Evolutionary conservation across 139 green algal species (phyloP).

Genomic region (Pleodorina starrii): DNA sequence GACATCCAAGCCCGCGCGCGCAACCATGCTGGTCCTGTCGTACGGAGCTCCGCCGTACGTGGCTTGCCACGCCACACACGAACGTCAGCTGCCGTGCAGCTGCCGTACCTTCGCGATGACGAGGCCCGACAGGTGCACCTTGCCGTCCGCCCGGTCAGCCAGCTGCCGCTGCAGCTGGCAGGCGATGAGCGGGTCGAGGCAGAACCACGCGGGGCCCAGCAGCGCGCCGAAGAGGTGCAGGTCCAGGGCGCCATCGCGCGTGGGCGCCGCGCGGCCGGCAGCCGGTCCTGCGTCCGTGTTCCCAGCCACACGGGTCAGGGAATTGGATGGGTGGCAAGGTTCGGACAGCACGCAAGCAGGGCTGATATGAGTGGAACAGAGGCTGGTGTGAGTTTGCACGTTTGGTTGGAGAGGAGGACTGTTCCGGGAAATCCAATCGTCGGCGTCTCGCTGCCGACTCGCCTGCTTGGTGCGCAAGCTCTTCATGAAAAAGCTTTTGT

Average conservation of each 20-base stretch:
- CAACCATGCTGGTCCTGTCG: too few relatives aligned
- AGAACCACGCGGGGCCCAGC: neutral
- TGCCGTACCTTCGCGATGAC: slow-evolving; percentile 40
- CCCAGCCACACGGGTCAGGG: too few relatives aligned
- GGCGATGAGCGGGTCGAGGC: neutral
- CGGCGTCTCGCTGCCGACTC: neutral
- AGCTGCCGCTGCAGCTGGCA: neutral
- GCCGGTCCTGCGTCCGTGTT: neutral
- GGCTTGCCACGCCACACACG: too few relatives aligned
- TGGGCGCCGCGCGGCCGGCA: neutral
- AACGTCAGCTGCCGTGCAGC: too few relatives aligned
- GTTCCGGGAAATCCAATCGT: neutral
- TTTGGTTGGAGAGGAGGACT: too few relatives aligned
- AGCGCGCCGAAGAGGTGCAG: neutral
- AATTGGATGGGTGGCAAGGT: too few relatives aligned
- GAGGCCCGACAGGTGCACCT: slow-evolving; percentile 17
- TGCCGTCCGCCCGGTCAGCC: neutral
- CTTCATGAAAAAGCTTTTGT: neutral
- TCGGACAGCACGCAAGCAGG: too few relatives aligned
- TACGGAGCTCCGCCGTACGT: too few relatives aligned
- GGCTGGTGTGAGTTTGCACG: too few relatives aligned
- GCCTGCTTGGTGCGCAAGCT: neutral
- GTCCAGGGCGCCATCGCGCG: neutral
- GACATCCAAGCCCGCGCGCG: too few relatives aligned
- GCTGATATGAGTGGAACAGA: too few relatives aligned